These are phyloP conservation scores for Fomitopsis betulina DNA, from an alignment of 1,284 basidiomycete species.

Conservation along the genomic window DNA sequence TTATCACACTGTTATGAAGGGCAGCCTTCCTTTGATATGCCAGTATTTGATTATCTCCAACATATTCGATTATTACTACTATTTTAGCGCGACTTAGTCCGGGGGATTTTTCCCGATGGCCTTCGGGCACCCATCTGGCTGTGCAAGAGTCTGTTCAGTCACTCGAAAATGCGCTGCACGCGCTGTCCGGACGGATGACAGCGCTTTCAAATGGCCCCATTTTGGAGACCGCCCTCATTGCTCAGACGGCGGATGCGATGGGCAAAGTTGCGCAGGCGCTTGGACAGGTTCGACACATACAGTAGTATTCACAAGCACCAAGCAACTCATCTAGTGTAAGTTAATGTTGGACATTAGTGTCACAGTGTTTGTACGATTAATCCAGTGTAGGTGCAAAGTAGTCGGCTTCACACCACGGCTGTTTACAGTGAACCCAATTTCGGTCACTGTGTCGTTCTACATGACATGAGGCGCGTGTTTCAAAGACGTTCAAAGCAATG, in stretches of 20 bases:
- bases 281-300: constrained; percentile 52
- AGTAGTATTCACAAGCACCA: constrained; percentile 16
- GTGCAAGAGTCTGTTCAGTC: constrained; percentile 39
- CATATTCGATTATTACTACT: too few species aligned
- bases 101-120: too few species aligned
- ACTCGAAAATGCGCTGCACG: constrained; percentile 49
- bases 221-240: constrained; percentile 48
- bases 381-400: background rate
- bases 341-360: background rate
- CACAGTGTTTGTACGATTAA: background rate
- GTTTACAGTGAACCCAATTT: background rate
- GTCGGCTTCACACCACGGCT: background rate
- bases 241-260: constrained; percentile 66
- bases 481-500: background rate
- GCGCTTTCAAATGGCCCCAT: constrained; percentile 35
- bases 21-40: too few species aligned
- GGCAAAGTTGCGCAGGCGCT: constrained; percentile 61
- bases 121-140: constrained; percentile 21
- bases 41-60: too few species aligned
- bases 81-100: too few species aligned
- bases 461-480: background rate
- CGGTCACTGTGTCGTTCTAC: background rate
- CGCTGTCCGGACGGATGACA: constrained; percentile 49
- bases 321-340: background rate
- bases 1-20: too few species aligned